Evolutionary conservation across 441 rosid species (phyloP).

Genomic region (Macaranga tanarius): DNA sequence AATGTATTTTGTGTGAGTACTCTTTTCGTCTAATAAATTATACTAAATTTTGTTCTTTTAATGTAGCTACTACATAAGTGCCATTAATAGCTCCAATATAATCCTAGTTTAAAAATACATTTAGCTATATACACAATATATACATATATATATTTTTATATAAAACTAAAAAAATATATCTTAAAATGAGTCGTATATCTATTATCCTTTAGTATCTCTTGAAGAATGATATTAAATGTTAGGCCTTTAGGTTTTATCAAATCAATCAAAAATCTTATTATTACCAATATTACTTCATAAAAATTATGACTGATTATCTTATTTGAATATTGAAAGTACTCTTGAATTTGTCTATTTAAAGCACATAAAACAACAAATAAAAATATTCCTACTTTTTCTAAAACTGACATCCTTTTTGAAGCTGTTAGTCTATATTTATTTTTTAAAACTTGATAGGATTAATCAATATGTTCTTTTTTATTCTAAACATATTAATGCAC

Average conservation of each 20-base stretch:
- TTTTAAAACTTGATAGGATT: neutral
- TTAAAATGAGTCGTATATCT: neutral
- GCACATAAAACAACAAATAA: no score
- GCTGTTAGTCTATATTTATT: neutral
- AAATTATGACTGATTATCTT: neutral
- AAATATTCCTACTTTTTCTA: no score
- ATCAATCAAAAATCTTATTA: neutral
- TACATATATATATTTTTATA: no score
- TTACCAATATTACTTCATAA: neutral
- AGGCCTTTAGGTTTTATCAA: neutral
- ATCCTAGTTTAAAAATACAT: neutral
- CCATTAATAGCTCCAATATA: neutral
- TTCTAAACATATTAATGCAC: neutral
- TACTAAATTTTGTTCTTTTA: neutral
- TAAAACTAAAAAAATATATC: no score
- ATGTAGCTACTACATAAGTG: neutral
- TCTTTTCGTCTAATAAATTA: neutral
- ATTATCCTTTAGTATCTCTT: neutral
- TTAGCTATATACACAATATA: neutral
- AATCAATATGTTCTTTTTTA: neutral
- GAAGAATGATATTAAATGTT: neutral
- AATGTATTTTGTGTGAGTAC: neutral
- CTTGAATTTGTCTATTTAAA: no score
- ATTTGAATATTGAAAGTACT: neutral
- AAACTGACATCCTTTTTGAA: neutral